Evolutionary conservation across 2,329 filamentous ascomycete genomes (phyloP).

Genomic region (Furcasterigmium furcatum): DNA sequence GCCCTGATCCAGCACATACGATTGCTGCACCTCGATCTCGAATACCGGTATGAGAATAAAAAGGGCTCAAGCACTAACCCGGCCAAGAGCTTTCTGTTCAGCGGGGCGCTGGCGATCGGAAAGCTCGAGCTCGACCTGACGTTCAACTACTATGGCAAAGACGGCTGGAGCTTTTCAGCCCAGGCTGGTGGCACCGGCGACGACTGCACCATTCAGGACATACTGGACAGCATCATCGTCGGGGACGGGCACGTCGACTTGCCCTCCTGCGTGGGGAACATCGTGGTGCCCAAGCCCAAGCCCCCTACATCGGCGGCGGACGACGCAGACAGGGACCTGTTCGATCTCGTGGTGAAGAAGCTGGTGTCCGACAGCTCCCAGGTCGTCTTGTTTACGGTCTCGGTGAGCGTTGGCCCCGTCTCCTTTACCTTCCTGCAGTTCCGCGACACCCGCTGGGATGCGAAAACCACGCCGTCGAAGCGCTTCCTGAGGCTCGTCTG

Average conservation of each 20-base stretch:
- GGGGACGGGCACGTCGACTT: slow-evolving; percentile 12
- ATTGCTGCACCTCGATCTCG: background rate
- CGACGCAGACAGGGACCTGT: background rate
- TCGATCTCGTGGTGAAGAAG: slow-evolving; percentile 6
- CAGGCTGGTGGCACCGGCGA: slow-evolving; percentile 1
- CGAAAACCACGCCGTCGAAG: slow-evolving; percentile 11
- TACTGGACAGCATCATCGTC: slow-evolving; percentile 6
- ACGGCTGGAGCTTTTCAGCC: background rate
- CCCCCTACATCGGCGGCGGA: background rate
- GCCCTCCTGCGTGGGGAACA: slow-evolving; percentile 1
- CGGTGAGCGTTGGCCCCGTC: slow-evolving; percentile 7
- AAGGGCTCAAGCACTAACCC: background rate
- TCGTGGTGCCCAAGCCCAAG: background rate
- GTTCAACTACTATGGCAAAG: slow-evolving; percentile 5
- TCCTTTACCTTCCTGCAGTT: slow-evolving; percentile 10
- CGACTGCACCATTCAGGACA: background rate
- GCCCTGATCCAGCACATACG: background rate
- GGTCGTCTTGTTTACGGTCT: slow-evolving; percentile 10
- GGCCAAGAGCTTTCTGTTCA: slow-evolving; percentile 6
- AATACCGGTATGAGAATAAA: background rate
- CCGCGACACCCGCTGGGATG: slow-evolving; percentile 7
- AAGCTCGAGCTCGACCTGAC: slow-evolving; percentile 7
- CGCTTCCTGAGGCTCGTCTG: slow-evolving; percentile 13
- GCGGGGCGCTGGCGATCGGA: slow-evolving; percentile 12
- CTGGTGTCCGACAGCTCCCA: background rate